phyloP scores from a whole-genome alignment of 192 early-diverging fungal genomes.

The Entomortierella parvispora region DNA sequence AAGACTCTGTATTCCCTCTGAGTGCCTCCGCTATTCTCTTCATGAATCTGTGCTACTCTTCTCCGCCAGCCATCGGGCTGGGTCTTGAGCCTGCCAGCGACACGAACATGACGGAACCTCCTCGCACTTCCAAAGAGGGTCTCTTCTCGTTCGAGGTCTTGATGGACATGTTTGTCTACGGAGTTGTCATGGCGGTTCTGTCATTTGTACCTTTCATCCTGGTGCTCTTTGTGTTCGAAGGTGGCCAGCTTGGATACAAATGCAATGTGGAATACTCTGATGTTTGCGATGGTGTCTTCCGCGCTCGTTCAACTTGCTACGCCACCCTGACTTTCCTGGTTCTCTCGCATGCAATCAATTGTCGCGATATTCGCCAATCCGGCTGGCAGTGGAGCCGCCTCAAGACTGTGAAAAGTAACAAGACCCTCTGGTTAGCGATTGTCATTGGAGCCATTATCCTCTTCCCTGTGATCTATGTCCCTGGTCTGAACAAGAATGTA shows the following conservation, averaged over 20 bases:
- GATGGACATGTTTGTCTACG: conserved; percentile 76
- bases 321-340: conserved; percentile 75
- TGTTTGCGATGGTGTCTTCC: conserved; percentile 72
- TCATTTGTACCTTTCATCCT: conserved; percentile 72
- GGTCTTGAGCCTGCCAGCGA: conserved; percentile 74
- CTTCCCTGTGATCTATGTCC: conserved; percentile 33
- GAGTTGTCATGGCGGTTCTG: conserved; percentile 69
- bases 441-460: conserved; percentile 61
- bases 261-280: conserved; percentile 57
- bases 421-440: conserved; percentile 59
- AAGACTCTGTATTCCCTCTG: conserved; percentile 75
- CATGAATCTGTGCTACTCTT: conserved; percentile 80
- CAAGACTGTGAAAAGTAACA: conserved; percentile 29
- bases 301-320: conserved; percentile 78
- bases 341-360: conserved; percentile 84
- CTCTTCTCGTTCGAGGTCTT: conserved; percentile 76
- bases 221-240: conserved; percentile 70
- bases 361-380: conserved; percentile 71
- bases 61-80: conserved; percentile 81
- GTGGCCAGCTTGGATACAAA: conserved; percentile 64
- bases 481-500: conserved; percentile 49
- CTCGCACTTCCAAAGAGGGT: conserved; percentile 65
- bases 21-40: conserved; percentile 83
- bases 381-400: conserved; percentile 57
- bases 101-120: conserved; percentile 79